Evolutionary conservation across 163 green algal species (phyloP), one percentile per base, ranked within the genome.

Genomic region (Trebouxia gelatinosa): DNA sequence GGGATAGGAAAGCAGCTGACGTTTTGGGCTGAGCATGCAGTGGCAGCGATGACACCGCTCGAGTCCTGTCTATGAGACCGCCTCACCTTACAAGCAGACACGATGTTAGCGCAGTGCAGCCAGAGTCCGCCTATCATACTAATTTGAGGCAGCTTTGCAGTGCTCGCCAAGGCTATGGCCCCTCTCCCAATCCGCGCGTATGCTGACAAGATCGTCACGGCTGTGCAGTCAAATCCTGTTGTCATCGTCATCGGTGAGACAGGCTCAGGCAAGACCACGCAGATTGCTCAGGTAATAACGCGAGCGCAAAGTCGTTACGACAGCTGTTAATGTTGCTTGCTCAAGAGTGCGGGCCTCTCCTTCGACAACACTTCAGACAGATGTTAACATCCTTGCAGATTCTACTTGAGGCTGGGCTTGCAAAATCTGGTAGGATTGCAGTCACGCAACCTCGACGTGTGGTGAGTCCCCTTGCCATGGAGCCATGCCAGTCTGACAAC

Each of bases 261-360:
- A 7, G 93, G 93, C 23, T 94, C 86, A 0, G 93, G 93, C 35
- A 98, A 98, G 75, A 97, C 93, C 0, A 98, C 93, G 13, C 93
- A 97, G 78, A 90, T 97, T 31, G 89, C 91, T 3, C 92, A 94
- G 87, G 88, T 87, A 32, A 5, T 32, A n/a, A 7, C 28, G 35
- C 19, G 4, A 57, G n/a, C 7, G 59, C 21, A 37, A 23, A n/a
- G 38, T 11, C 38, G 13, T 4, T 51, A n/a, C 23, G 31, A n/a
- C 57, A 57, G 26, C 23, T 29, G 40, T n/a, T 32, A 23, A 28
- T 35, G 1, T 28, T 34, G 3, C 32, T 23, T 43, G 67, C 37
- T 17, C 67, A 21, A 59, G 67, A 67, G 75, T 4, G 0, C 0
- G 28, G 2, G 39, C 0, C 11, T 26, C 74, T 62, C 6, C 17